A percentile compares a stretch with the other conserved stretches of the same genome.
These are phyloP conservation scores for Dictyostelium discoideum DNA, from an alignment of 78 protist species.

Conservation along the genomic window DNA sequence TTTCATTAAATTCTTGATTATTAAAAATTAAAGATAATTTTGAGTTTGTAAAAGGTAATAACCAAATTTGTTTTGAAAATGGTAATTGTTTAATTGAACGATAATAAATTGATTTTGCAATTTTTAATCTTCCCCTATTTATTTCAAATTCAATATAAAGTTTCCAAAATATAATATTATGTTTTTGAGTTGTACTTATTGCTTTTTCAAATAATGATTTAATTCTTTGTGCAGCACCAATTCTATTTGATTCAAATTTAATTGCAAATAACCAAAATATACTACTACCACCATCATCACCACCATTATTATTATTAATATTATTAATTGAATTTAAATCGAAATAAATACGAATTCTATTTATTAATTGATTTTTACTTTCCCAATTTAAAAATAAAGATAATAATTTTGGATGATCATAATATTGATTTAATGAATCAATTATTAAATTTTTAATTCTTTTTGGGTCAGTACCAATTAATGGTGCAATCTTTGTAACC, in stretches of 20 bases:
- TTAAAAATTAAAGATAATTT: not conserved
- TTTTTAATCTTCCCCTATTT: not conserved
- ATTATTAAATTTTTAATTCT: conserved; percentile 10
- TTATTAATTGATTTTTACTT: not conserved
- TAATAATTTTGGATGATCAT: conserved; percentile 59
- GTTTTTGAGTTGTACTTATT: conserved; percentile 5
- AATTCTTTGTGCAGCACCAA: conserved; percentile 31
- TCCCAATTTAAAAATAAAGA: conserved; percentile 61
- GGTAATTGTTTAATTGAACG: conserved; percentile 62
- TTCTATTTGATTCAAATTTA: conserved; percentile 29
- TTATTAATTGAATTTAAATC: not conserved
- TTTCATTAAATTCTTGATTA: not conserved
- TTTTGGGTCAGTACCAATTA: conserved; percentile 13
- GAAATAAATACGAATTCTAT: conserved; percentile 43
- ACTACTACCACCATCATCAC: not conserved
- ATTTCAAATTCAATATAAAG: conserved; percentile 51
- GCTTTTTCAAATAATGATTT: conserved; percentile 70
- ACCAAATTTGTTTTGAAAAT: conserved; percentile 54
- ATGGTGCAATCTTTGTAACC: conserved; percentile 13
- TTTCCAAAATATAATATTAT: conserved; percentile 42
- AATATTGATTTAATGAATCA: conserved; percentile 8
- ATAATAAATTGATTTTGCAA: conserved; percentile 52
- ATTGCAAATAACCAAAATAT: conserved; percentile 53
- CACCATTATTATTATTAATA: not conserved
- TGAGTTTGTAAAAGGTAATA: conserved; percentile 34